Conservation (phyloP, 176 grass and related monocot genomes). For the Pontederia crassipes region DNA sequence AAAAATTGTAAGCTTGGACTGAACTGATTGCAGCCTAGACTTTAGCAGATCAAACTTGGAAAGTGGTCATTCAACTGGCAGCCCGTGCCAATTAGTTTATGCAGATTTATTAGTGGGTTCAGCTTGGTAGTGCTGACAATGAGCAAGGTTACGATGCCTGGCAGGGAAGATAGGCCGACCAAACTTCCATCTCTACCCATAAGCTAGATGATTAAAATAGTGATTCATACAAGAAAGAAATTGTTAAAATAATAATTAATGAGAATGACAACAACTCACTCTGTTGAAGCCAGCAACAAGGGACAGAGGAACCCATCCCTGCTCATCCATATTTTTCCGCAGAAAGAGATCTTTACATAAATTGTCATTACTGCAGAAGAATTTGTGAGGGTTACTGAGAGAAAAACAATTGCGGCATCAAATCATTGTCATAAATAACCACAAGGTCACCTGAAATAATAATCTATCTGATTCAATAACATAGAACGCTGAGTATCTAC, state of each 20-base stretch:
- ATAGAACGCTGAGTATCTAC: slow-evolving; percentile 29
- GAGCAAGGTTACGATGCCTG: too few relatives aligned
- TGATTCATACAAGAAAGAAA: background rate
- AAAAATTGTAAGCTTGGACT: too few relatives aligned
- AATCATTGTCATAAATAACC: slow-evolving; percentile 2
- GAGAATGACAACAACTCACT: slow-evolving; percentile 23
- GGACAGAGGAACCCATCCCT: slow-evolving; percentile 82
- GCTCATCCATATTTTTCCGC: slow-evolving; percentile 70
- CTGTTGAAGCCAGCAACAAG: slow-evolving; percentile 64
- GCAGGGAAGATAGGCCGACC: too few relatives aligned
- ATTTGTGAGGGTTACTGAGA: background rate
- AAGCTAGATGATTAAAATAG: background rate
- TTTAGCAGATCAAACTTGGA: too few relatives aligned
- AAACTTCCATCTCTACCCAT: background rate
- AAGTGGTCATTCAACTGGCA: too few relatives aligned
- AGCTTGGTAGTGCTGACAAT: too few relatives aligned
- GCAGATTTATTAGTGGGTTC: too few relatives aligned
- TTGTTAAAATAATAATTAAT: background rate
- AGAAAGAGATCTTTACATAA: slow-evolving; percentile 78
- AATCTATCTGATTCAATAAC: slow-evolving; percentile 68
- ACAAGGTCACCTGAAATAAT: slow-evolving; percentile 76
- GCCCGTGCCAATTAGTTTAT: too few relatives aligned
- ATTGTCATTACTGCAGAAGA: slow-evolving; percentile 58
- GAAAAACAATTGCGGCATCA: background rate
- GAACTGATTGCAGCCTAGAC: too few relatives aligned